These are phyloP conservation scores for Alnus glutinosa DNA, from an alignment of 306 rosid genomes.

Conservation along the genomic window DNA sequence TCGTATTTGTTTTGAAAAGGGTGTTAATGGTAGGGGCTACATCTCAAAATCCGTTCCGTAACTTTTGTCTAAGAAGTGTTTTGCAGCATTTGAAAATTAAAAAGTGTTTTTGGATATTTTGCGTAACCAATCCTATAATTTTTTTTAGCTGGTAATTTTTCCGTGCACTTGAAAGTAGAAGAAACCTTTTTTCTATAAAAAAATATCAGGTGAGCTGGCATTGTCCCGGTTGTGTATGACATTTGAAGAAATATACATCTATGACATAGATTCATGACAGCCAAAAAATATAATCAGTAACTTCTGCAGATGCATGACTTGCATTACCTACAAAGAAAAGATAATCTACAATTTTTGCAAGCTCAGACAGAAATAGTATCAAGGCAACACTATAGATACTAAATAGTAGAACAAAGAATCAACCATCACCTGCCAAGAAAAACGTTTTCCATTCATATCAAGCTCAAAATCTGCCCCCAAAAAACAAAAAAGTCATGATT, in stretches of 20 bases:
- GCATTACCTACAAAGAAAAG: not conserved
- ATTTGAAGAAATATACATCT: not conserved
- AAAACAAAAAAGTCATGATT: not conserved
- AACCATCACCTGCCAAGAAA: conserved; percentile 29
- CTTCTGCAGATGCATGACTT: not conserved
- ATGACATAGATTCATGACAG: not conserved
- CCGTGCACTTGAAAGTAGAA: no score
- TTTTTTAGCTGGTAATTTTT: no score
- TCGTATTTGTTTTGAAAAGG: no score
- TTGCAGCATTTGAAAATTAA: no score
- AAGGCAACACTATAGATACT: not conserved
- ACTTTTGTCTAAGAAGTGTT: no score
- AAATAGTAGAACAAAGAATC: not conserved
- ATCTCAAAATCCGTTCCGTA: no score
- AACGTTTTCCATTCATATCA: conserved; percentile 33
- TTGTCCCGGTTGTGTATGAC: no score
- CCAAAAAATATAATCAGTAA: not conserved
- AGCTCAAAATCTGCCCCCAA: conserved; percentile 29
- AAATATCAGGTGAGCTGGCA: no score
- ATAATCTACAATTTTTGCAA: not conserved
- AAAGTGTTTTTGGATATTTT: no score
- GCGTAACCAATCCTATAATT: no score
- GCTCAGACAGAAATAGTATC: not conserved
- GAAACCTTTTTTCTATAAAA: no score
- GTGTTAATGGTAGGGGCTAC: no score